Evolutionary conservation across 202 grass and related monocot genomes (phyloP).

Genomic region (Bolboschoenoplectus hybrid): DNA sequence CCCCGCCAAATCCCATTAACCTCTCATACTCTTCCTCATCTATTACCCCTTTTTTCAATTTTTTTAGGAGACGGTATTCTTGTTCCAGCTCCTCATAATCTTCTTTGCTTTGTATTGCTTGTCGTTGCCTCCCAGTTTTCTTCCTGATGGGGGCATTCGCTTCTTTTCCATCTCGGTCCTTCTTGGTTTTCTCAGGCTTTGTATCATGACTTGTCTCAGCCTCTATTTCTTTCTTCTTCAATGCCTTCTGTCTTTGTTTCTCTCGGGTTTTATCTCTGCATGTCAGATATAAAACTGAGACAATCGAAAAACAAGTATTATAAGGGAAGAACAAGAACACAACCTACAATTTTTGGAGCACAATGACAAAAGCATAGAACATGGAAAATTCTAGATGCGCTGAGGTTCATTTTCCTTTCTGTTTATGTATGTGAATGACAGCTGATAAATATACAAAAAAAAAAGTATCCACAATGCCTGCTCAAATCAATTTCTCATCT

Average conservation of each 20-base stretch:
- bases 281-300: slow-evolving; percentile 23
- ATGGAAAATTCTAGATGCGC: neutral
- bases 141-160: slow-evolving; percentile 59
- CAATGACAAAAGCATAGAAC: neutral
- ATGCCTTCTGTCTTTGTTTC: slow-evolving; percentile 76
- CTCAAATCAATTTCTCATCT: neutral
- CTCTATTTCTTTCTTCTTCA: slow-evolving; percentile 74
- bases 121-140: slow-evolving; percentile 82
- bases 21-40: slow-evolving; percentile 87
- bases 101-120: slow-evolving; percentile 77
- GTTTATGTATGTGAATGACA: neutral
- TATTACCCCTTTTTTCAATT: slow-evolving; percentile 76
- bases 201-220: slow-evolving; percentile 41
- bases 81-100: slow-evolving; percentile 81
- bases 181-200: slow-evolving; percentile 53
- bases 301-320: neutral
- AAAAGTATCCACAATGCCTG: neutral
- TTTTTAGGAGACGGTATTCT: slow-evolving; percentile 86
- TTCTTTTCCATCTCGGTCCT: slow-evolving; percentile 46
- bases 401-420: slow-evolving; percentile 16
- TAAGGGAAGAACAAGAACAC: neutral
- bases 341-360: neutral
- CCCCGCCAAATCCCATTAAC: slow-evolving; percentile 63
- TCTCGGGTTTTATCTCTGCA: slow-evolving; percentile 84
- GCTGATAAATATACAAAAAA: neutral